Conservation (phyloP, 192 early-diverging fungal species). For the Coemansia sp. region DNA sequence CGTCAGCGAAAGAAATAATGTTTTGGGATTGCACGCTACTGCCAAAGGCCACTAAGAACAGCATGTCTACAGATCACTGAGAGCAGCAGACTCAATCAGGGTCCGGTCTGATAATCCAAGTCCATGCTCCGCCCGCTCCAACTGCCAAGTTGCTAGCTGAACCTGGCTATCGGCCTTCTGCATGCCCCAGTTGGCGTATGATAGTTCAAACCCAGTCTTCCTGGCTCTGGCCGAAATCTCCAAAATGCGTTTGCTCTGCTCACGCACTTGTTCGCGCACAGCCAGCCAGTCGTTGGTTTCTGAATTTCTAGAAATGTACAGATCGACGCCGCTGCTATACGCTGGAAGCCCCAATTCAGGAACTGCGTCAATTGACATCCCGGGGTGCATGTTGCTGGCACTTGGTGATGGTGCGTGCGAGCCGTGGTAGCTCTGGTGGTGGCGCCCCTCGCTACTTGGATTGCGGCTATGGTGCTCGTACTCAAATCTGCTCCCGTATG, state of each 20-base stretch:
- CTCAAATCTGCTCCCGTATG: slow-evolving; percentile 21
- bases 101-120: slow-evolving; percentile 23
- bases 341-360: slow-evolving; percentile 20
- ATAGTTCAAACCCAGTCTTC: slow-evolving; percentile 39
- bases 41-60: not conserved
- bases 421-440: slow-evolving; percentile 12
- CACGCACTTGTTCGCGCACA: slow-evolving; percentile 27
- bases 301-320: slow-evolving; percentile 29
- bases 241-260: slow-evolving; percentile 30
- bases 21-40: not conserved
- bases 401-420: slow-evolving; percentile 37
- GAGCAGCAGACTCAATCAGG: slow-evolving; percentile 14
- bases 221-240: slow-evolving; percentile 28
- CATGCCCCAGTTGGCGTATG: slow-evolving; percentile 35
- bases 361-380: not conserved
- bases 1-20: not conserved
- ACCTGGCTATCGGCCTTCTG: slow-evolving; percentile 37
- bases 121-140: slow-evolving; percentile 51
- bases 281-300: slow-evolving; percentile 38
- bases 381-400: slow-evolving; percentile 1
- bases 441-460: slow-evolving; percentile 18
- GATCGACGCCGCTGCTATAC: slow-evolving; percentile 27
- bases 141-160: slow-evolving; percentile 44
- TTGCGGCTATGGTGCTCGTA: slow-evolving; percentile 31
- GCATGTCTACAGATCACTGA: slow-evolving; percentile 17